A percentile compares a stretch with the other conserved stretches of the same genome.
Conservation (phyloP, 1,139 yeast species). For the Suhomyces anneliseae region DNA sequence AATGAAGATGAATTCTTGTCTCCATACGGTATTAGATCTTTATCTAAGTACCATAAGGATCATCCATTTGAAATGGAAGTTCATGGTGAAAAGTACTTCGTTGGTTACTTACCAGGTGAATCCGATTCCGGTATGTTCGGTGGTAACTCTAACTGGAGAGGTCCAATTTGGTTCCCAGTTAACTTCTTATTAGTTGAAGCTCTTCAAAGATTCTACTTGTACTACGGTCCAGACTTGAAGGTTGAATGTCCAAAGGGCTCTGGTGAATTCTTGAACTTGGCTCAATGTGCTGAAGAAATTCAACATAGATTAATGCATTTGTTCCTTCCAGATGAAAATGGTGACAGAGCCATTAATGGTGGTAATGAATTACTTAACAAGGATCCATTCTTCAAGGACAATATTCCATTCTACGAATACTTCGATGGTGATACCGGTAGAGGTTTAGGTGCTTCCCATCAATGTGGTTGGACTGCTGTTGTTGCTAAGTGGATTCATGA, state of each 20-base stretch:
- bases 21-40: constrained; percentile 83
- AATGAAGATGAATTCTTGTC: constrained; percentile 89
- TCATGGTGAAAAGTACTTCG: constrained; percentile 71
- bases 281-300: constrained; percentile 89
- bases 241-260: constrained; percentile 92
- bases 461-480: constrained; percentile 96
- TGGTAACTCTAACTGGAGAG: constrained; percentile 97
- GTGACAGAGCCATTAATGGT: constrained; percentile 81
- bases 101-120: constrained; percentile 87
- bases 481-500: constrained; percentile 95
- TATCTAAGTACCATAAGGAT: constrained; percentile 84
- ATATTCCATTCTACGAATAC: constrained; percentile 81
- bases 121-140: constrained; percentile 96
- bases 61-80: constrained; percentile 88
- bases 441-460: constrained; percentile 94
- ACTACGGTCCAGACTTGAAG: constrained; percentile 84
- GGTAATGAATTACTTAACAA: constrained; percentile 59
- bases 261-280: constrained; percentile 77
- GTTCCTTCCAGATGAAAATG: constrained; percentile 70
- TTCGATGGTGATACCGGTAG: constrained; percentile 96
- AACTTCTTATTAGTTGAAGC: constrained; percentile 87
- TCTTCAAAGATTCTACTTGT: constrained; percentile 82
- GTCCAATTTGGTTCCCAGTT: constrained; percentile 98
- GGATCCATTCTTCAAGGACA: constrained; percentile 75
- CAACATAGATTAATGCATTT: constrained; percentile 84